Percentiles rank a stretch among this genome's conserved stretches.
Evolutionary conservation across 2,329 filamentous ascomycete genomes (phyloP).

Genomic region (Gliomastix tumulicola): DNA sequence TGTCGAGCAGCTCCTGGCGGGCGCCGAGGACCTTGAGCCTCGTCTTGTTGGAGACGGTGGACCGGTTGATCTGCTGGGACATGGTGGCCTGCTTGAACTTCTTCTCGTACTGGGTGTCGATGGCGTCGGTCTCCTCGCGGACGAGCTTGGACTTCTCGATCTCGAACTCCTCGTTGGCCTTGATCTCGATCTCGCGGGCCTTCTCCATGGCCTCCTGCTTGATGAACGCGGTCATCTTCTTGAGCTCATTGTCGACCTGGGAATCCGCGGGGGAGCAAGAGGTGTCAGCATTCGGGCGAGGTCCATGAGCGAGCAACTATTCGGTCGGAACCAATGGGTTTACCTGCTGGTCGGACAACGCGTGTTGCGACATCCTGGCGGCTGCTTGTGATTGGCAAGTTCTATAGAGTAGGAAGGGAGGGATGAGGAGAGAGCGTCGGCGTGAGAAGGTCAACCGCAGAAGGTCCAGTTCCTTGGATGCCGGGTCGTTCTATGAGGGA

Average conservation of each 20-base stretch:
- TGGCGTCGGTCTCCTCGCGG: constrained; percentile 85
- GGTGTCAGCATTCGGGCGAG: too few species aligned
- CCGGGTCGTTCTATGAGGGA: too few species aligned
- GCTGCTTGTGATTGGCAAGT: too few species aligned
- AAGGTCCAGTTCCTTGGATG: too few species aligned
- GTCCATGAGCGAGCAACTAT: too few species aligned
- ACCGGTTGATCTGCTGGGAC: constrained; percentile 97
- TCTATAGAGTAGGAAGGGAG: constrained; percentile 1
- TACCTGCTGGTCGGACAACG: constrained; percentile 97
- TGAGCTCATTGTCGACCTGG: constrained; percentile 94
- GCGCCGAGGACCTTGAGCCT: constrained; percentile 81
- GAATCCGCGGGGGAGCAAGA: constrained; percentile 1
- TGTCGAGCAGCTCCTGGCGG: constrained; percentile 84
- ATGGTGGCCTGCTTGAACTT: constrained; percentile 98
- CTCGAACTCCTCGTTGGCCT: constrained; percentile 97
- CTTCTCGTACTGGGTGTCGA: constrained; percentile 92
- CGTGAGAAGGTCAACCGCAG: too few species aligned
- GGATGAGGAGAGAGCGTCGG: background rate
- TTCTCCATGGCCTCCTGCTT: constrained; percentile 97
- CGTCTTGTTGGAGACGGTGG: constrained; percentile 93
- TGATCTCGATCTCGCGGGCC: constrained; percentile 93
- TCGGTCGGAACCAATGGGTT: too few species aligned
- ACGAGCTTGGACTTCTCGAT: constrained; percentile 99
- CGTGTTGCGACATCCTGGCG: constrained; percentile 85
- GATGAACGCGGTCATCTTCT: constrained; percentile 99